A percentile compares a stretch with the other conserved stretches of the same genome.
Evolutionary conservation across 139 green algal species (phyloP).

Genomic region (Chlamydomonas schloesseri): DNA sequence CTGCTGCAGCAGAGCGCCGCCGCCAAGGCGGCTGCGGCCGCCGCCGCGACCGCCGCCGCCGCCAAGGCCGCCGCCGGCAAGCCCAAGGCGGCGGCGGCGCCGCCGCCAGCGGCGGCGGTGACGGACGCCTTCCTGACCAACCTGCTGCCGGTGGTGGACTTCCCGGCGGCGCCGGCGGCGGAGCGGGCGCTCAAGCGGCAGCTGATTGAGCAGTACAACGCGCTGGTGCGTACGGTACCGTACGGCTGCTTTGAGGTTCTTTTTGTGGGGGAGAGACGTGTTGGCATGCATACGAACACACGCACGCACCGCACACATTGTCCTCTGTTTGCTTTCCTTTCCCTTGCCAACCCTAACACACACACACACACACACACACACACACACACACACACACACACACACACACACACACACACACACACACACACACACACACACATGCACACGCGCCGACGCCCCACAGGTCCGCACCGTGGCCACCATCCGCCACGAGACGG

Average conservation of each 20-base stretch:
- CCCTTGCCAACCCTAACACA: no score
- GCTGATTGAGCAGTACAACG: constrained; percentile 36
- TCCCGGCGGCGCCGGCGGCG: background rate
- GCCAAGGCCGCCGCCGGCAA: background rate
- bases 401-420: no score
- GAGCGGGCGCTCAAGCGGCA: constrained; percentile 35
- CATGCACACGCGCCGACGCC: no score
- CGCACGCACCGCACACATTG: no score
- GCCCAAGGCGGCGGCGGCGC: no score
- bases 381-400: no score
- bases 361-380: no score
- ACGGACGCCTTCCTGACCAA: constrained; percentile 20
- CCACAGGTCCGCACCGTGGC: background rate
- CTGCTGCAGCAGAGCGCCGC: background rate
- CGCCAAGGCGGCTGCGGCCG: background rate
- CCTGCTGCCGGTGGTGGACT: constrained; percentile 2
- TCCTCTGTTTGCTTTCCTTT: no score
- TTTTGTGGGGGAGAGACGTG: no score
- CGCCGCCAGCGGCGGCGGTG: background rate
- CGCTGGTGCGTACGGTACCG: constrained; percentile 4
- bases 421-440: no score
- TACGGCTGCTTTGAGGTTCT: no score
- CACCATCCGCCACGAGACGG: constrained; percentile 6
- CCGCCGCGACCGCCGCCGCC: background rate
- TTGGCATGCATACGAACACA: no score